Evolutionary conservation across 805 yeast species (phyloP), one percentile per base, ranked within the genome.

Genomic region (Yarrowia sp.): DNA sequence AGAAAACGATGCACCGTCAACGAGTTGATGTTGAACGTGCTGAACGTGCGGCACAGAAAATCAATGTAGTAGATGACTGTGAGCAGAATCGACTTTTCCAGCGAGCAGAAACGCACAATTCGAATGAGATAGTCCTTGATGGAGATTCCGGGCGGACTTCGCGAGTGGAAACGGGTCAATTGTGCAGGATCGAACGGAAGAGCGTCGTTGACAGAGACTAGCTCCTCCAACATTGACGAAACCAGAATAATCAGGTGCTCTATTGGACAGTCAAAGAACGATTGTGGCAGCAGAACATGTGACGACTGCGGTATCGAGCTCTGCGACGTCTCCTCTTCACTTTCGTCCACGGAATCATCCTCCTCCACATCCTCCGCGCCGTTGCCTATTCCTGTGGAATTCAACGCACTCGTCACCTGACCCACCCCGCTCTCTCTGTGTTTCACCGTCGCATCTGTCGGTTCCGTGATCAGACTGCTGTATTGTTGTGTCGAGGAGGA

Each of bases 1-100:
- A 94, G 79, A 74, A 92, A 95, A 69, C 99, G 84, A 77, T 94
- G 99, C 4, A 94, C 97, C 0, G 99, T 94, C 77, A 95, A 84
- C 1, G 97, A 90, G 78, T 92, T 94, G 70, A 94, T 80, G 16
- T 93, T 89, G 80, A 94, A 94, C 49, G 85, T 84, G 5, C 92
- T 87, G 75, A 89, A 94, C 61, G 89, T 88, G 64, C 87, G 85
- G 14, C 97, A 86, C 67, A 95, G 80, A 36, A 95, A 81, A 76
- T 94, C 99, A 69, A 93, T 92, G 75, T 92, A 93, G 76, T 92
- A 94, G n/a, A 95, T 87, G 14, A 95, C 84, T 0, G 96, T 84
- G 63, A 94, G 81, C 46, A 94, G 80, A 1, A 94, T 90, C 5
- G 96, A 90, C 71, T 90, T 90, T 72, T 92, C 97, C 69, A 95